These are phyloP conservation scores for Mycena galericulata DNA, from an alignment of 768 basidiomycete species.

Conservation along the genomic window DNA sequence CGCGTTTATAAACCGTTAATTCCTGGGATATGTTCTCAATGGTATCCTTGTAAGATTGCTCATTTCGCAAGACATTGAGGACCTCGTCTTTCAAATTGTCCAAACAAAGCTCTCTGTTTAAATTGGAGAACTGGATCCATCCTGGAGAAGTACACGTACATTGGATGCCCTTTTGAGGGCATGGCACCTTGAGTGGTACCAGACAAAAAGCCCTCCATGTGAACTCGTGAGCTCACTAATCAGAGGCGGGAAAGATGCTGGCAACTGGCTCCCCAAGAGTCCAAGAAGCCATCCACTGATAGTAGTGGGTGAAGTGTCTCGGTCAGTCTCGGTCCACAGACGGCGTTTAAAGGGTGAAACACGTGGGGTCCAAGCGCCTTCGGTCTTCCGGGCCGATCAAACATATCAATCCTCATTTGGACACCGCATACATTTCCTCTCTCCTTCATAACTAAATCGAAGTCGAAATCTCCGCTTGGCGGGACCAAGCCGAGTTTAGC, in stretches of 20 bases:
- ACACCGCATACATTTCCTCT: no score
- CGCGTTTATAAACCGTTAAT: slow-evolving; percentile 57
- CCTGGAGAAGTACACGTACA: slow-evolving; percentile 9
- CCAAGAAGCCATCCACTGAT: slow-evolving; percentile 14
- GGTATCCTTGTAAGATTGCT: slow-evolving; percentile 44
- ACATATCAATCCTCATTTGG: no score
- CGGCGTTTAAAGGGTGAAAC: no score
- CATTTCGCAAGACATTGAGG: slow-evolving; percentile 49
- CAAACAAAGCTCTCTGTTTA: slow-evolving; percentile 27
- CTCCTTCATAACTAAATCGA: no score
- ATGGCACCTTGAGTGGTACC: slow-evolving; percentile 9
- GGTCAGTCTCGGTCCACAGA: no score
- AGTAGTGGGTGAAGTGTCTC: no score
- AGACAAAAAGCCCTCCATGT: slow-evolving; percentile 21
- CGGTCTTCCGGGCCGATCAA: no score
- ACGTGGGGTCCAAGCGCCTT: no score
- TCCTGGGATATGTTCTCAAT: slow-evolving; percentile 56
- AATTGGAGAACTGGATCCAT: neutral
- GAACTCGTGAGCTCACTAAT: neutral
- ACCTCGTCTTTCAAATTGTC: slow-evolving; percentile 52
- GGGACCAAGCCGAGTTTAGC: no score
- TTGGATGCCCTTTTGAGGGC: slow-evolving; percentile 8
- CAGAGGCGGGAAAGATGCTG: neutral
- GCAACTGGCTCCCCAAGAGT: neutral
- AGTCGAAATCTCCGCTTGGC: no score